These are phyloP conservation scores for Cyberlindnera meyerae DNA, from an alignment of 805 yeast genomes.

Conservation along the genomic window DNA sequence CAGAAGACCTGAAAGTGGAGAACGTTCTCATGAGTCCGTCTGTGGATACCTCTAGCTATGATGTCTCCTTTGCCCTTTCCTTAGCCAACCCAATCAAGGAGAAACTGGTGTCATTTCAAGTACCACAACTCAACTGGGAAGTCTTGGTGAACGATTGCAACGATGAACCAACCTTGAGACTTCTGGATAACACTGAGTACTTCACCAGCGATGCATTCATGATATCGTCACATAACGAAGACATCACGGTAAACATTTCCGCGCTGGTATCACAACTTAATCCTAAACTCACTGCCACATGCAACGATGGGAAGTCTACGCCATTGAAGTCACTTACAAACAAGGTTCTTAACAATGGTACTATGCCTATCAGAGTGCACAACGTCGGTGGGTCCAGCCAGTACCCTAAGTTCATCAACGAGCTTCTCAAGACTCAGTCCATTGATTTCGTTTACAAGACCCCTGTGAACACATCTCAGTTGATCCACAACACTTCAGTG, in stretches of 20 bases:
- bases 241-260: slow-evolving; percentile 10
- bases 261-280: slow-evolving; percentile 9
- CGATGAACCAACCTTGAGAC: slow-evolving; percentile 23
- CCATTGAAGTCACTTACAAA: slow-evolving; percentile 16
- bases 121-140: slow-evolving; percentile 37
- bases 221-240: slow-evolving; percentile 14
- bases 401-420: slow-evolving; percentile 20
- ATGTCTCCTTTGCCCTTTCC: slow-evolving; percentile 12
- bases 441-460: slow-evolving; percentile 16
- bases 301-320: slow-evolving; percentile 4
- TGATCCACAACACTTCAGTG: slow-evolving; percentile 34
- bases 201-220: slow-evolving; percentile 11
- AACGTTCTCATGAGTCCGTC: slow-evolving; percentile 24
- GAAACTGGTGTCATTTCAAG: slow-evolving; percentile 18
- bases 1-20: slow-evolving; percentile 21
- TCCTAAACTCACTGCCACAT: slow-evolving; percentile 1
- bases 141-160: slow-evolving; percentile 34
- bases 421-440: slow-evolving; percentile 13
- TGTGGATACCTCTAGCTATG: slow-evolving; percentile 20
- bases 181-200: slow-evolving; percentile 21
- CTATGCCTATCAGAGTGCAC: slow-evolving; percentile 16
- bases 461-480: slow-evolving; percentile 10
- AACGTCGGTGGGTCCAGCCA: slow-evolving; percentile 20
- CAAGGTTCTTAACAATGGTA: slow-evolving; percentile 15
- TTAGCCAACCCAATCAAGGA: slow-evolving; percentile 22